These are phyloP conservation scores for Scleroderma citrinum DNA, from an alignment of 768 basidiomycete genomes.

Conservation along the genomic window DNA sequence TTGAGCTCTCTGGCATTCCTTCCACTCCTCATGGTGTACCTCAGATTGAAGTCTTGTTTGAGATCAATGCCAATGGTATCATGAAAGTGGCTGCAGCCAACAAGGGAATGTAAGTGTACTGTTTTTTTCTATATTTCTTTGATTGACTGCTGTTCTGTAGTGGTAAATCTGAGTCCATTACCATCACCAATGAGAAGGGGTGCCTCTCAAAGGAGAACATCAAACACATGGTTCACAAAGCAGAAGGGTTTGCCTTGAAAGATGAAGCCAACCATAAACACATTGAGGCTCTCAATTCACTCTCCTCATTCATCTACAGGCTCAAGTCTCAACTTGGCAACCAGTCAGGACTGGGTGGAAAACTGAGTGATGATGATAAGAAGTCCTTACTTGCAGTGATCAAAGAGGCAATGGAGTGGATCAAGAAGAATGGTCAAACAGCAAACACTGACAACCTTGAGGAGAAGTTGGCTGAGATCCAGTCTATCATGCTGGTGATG, in stretches of 20 bases:
- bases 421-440: slow-evolving; percentile 72
- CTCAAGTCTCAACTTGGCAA: no score
- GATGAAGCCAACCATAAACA: slow-evolving; percentile 77
- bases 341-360: no score
- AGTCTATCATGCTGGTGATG: slow-evolving; percentile 50
- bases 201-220: slow-evolving; percentile 87
- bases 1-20: slow-evolving; percentile 88
- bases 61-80: slow-evolving; percentile 93
- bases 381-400: slow-evolving; percentile 72
- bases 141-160: slow-evolving; percentile 26
- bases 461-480: slow-evolving; percentile 79
- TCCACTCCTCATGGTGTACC: slow-evolving; percentile 95
- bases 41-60: slow-evolving; percentile 95
- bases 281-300: no score
- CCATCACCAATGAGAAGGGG: slow-evolving; percentile 95
- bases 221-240: slow-evolving; percentile 92
- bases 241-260: slow-evolving; percentile 82
- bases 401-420: slow-evolving; percentile 90
- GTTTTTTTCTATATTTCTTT: background rate
- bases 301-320: no score
- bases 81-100: slow-evolving; percentile 91
- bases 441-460: slow-evolving; percentile 86
- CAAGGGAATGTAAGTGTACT: slow-evolving; percentile 75
- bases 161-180: slow-evolving; percentile 84
- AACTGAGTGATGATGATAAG: slow-evolving; percentile 86